Evolutionary conservation across 108 stramenopile species (phyloP).

Genomic region (Pelagomonas calceolata): DNA sequence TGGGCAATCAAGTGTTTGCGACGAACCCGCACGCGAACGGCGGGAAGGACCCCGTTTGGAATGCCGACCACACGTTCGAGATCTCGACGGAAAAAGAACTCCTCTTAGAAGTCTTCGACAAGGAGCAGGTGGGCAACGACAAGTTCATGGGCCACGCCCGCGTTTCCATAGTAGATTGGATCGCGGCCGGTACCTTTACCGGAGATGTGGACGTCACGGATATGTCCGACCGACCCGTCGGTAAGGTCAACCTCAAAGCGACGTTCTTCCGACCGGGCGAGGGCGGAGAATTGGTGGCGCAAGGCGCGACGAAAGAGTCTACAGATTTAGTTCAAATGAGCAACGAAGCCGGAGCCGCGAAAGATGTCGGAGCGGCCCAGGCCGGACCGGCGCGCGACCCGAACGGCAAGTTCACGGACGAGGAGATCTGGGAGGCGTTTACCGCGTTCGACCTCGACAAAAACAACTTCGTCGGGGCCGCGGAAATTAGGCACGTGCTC

Average conservation of each 20-base stretch:
- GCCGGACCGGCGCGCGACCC: slow-evolving; percentile 39
- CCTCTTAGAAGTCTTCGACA: slow-evolving; percentile 54
- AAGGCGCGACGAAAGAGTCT: background rate
- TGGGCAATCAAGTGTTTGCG: slow-evolving; percentile 41
- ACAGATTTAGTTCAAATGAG: background rate
- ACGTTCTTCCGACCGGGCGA: slow-evolving; percentile 52
- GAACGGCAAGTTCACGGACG: slow-evolving; percentile 62
- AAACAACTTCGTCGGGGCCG: slow-evolving; percentile 65
- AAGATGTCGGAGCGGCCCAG: background rate
- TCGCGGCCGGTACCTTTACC: slow-evolving; percentile 55
- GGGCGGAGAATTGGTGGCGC: background rate
- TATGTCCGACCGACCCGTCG: slow-evolving; percentile 47
- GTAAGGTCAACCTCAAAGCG: slow-evolving; percentile 46
- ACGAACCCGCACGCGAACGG: slow-evolving; percentile 50
- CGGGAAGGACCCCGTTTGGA: slow-evolving; percentile 68
- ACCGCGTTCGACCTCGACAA: slow-evolving; percentile 61
- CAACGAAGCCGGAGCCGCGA: slow-evolving; percentile 1
- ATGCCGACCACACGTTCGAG: slow-evolving; percentile 65
- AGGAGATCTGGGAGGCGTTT: slow-evolving; percentile 68
- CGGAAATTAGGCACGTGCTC: slow-evolving; percentile 62
- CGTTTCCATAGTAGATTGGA: slow-evolving; percentile 67
- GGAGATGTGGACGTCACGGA: slow-evolving; percentile 60
- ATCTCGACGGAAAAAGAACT: slow-evolving; percentile 63
- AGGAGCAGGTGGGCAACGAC: slow-evolving; percentile 63
- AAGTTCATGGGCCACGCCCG: slow-evolving; percentile 66